Evolutionary conservation across 2,329 filamentous ascomycete species (phyloP), one percentile per base, ranked within the genome.

Genomic region (Penicillium occitanis): DNA sequence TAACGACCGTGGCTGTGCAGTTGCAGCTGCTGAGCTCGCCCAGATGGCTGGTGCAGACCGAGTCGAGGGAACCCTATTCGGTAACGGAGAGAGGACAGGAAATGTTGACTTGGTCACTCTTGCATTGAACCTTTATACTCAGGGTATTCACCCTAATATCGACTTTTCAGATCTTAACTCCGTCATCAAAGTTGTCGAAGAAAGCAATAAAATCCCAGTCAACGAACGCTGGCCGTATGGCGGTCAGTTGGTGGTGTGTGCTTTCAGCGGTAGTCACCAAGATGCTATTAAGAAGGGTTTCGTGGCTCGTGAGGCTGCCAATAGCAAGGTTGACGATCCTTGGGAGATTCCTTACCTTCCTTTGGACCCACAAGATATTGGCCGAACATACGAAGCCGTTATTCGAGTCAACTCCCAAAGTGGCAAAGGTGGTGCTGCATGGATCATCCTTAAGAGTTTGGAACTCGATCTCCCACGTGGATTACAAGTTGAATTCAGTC

Each of bases 331-430:
- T 74, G 87, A 94, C 65, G 87, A 89, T 73, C 82, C 81, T 48
- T 98, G 94, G 94, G 83, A 91, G 71, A 85, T 97, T 46, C 94
- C 94, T 0, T 98, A 98, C 76, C 89, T 98, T 59, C 94, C 94
- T 13, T 86, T 98, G 72, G 94, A 98, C 74, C 94, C 94, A 5
- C 86, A 91, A 74, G 94, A 98, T 74, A 97, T 98, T 70, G 94
- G 94, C 61, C 89, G 94, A 66, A 97, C 90, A n/a, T 98, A 98
- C 86, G 93, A 98, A 80, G 94, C 94, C 67, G 91, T 98, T 75
- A 98, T 98, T 76, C 91, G 94, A 67, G 94, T 98, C 86, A 99
- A 98, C 84, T 96, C 92, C 19, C 94, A 98, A 78, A 92, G 88
- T 72, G 94, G 94, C 70, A 98, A 99, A 82, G 94, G 94, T 68